Evolutionary conservation across 352 stramenopile genomes (phyloP).

Genomic region (Phytopythium chamaehyphon): DNA sequence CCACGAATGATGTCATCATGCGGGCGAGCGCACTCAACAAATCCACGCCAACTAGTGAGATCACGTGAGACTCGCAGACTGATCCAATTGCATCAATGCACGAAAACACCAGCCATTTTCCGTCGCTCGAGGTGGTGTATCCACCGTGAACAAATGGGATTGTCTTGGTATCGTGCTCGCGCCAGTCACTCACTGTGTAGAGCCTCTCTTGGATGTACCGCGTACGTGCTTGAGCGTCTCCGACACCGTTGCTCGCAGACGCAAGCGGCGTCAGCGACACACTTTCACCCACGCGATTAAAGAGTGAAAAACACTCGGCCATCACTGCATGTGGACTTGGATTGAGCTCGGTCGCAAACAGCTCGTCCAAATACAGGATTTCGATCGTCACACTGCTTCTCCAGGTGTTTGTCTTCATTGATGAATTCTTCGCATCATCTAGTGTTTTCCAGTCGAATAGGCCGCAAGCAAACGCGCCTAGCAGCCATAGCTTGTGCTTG

Average conservation of each 20-base stretch:
- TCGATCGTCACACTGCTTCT: conserved; percentile 59
- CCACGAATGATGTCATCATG: conserved; percentile 46
- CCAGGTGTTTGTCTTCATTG: conserved; percentile 25
- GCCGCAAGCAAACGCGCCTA: conserved; percentile 57
- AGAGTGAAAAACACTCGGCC: conserved; percentile 56
- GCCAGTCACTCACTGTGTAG: conserved; percentile 55
- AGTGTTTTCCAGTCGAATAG: conserved; percentile 37
- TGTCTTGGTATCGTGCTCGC: conserved; percentile 9
- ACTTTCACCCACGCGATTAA: conserved; percentile 62
- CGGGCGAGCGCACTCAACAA: conserved; percentile 28
- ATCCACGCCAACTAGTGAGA: conserved; percentile 21
- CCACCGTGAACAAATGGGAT: conserved; percentile 38
- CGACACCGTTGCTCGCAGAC: not conserved
- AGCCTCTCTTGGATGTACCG: conserved; percentile 58
- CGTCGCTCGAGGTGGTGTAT: conserved; percentile 49
- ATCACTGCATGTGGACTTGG: conserved; percentile 53
- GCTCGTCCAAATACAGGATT: conserved; percentile 65
- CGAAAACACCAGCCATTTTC: conserved; percentile 53
- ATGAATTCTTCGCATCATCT: not conserved
- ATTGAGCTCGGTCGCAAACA: conserved; percentile 64
- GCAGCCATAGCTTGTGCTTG: conserved; percentile 67
- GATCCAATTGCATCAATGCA: conserved; percentile 58
- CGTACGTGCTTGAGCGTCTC: conserved; percentile 7
- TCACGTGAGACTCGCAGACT: conserved; percentile 48
- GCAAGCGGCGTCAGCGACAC: conserved; percentile 40